A percentile compares a stretch with the other conserved stretches of the same genome.
These are phyloP conservation scores for Pythium dissimile DNA, from an alignment of 352 stramenopile species.

Conservation along the genomic window DNA sequence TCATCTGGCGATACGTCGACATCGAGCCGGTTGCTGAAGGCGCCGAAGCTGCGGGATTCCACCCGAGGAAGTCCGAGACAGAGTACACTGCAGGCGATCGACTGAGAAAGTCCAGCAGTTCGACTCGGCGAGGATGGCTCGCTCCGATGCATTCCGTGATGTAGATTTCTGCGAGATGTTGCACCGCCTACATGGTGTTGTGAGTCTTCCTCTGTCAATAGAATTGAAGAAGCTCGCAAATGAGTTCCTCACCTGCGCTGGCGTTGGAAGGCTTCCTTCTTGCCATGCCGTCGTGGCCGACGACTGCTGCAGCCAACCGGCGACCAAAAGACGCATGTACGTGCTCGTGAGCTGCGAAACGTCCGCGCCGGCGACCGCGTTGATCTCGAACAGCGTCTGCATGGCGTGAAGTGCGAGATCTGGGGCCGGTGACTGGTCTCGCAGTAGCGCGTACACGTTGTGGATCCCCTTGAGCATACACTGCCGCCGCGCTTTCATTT, in stretches of 20 bases:
- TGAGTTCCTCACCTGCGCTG: slow-evolving; percentile 35
- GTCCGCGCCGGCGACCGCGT: slow-evolving; percentile 46
- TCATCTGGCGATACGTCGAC: slow-evolving; percentile 56
- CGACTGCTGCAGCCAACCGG: slow-evolving; percentile 44
- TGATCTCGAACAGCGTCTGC: slow-evolving; percentile 62
- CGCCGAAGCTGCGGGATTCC: slow-evolving; percentile 54
- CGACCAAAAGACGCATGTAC: slow-evolving; percentile 53
- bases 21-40: slow-evolving; percentile 31
- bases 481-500: slow-evolving; percentile 39
- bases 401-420: slow-evolving; percentile 48
- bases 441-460: slow-evolving; percentile 38
- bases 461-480: slow-evolving; percentile 34
- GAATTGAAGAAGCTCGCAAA: background rate
- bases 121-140: slow-evolving; percentile 49
- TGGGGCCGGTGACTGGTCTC: slow-evolving; percentile 10
- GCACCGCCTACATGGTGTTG: slow-evolving; percentile 1
- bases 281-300: slow-evolving; percentile 34
- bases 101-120: slow-evolving; percentile 68
- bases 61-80: slow-evolving; percentile 70
- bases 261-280: slow-evolving; percentile 31
- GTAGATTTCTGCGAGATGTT: slow-evolving; percentile 42
- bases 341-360: slow-evolving; percentile 40
- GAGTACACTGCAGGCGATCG: slow-evolving; percentile 45
- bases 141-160: slow-evolving; percentile 73
- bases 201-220: background rate